Evolutionary conservation across 2,329 filamentous ascomycete genomes (phyloP), one percentile per base, ranked within the genome.

Genomic region (Penicillium fuscoglaucum): DNA sequence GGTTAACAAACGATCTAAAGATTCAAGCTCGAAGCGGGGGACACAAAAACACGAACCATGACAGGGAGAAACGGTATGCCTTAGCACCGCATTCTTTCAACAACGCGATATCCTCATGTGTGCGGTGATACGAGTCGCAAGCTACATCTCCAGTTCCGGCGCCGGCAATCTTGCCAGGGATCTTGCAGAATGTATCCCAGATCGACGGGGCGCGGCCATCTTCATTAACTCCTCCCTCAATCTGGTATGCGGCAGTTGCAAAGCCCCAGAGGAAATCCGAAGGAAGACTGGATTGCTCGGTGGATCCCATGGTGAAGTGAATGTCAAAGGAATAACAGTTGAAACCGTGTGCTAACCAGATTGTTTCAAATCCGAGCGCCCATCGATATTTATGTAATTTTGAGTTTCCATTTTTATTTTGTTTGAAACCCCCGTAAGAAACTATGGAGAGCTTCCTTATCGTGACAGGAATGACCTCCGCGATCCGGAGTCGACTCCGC

Each of bases 131-230:
- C 29, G 90, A 93, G 79, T 96, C 90, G 78, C 91, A 96, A 39
- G 91, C 91, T 44, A 90, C 84, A 52, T 85, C 87, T 52, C 91
- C 91, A 44, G 86, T 88, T 66, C 83, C 87, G 58, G 86, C 88
- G 68, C 90, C 89, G 56, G 90, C 90, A 68, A 95, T 92, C 78
- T 95, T 96, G 69, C 90, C 90, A 7, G 89, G 87, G 54, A 86
- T 88, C 62, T 84, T 84, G 77, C 89, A 93, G 79, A 96, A 96
- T n/a, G 84, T 88, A 77, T 96, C 91, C 91, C 91, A 96, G 74
- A 96, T 95, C 61, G 89, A 91, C 55, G 90, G 87, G 24, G 85
- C 89, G 63, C 91, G 89, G 64, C 91, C 91, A 72, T 93, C 91
- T 70, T 88, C 84, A 48, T 88, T 80, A 40, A 83, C 80, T 48